Percentiles rank a stretch among this genome's conserved stretches.
Conservation (phyloP, 1,284 basidiomycete species). For the Papiliotrema laurentii region DNA sequence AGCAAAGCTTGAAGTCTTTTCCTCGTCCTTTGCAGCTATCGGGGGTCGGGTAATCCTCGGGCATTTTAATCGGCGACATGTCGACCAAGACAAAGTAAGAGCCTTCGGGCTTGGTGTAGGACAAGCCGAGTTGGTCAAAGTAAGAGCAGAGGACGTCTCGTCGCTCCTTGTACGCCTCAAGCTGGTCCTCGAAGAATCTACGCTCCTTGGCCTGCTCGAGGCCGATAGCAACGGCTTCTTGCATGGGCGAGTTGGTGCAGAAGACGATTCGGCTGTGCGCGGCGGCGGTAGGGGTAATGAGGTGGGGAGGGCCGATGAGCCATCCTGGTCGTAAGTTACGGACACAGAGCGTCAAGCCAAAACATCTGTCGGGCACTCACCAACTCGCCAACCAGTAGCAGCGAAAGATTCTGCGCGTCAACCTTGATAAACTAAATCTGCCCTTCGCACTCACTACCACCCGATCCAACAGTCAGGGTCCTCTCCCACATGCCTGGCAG, state of each 20-base stretch:
- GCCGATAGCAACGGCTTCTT: conserved; percentile 86
- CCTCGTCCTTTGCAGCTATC: conserved; percentile 70
- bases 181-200: conserved; percentile 75
- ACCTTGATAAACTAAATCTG: background rate
- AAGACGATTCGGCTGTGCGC: conserved; percentile 93
- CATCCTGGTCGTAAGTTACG: conserved; percentile 51
- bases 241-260: conserved; percentile 84
- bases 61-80: conserved; percentile 72
- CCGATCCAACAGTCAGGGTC: conserved; percentile 75
- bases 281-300: conserved; percentile 80
- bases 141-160: conserved; percentile 66
- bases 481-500: conserved; percentile 98
- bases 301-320: conserved; percentile 79
- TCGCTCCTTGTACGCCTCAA: conserved; percentile 74
- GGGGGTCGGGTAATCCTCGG: conserved; percentile 74
- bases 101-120: conserved; percentile 82
- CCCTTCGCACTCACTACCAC: conserved; percentile 58
- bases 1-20: conserved; percentile 83
- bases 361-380: too few relatives aligned
- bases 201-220: conserved; percentile 69
- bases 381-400: conserved; percentile 95
- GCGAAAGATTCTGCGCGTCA: conserved; percentile 76
- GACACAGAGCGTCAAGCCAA: background rate
- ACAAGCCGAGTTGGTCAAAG: conserved; percentile 80
- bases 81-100: conserved; percentile 87